Percentiles rank a stretch among this genome's conserved stretches.
These are phyloP conservation scores for Bipolaris zeicola DNA, from an alignment of 2,329 filamentous ascomycete genomes.

Conservation along the genomic window DNA sequence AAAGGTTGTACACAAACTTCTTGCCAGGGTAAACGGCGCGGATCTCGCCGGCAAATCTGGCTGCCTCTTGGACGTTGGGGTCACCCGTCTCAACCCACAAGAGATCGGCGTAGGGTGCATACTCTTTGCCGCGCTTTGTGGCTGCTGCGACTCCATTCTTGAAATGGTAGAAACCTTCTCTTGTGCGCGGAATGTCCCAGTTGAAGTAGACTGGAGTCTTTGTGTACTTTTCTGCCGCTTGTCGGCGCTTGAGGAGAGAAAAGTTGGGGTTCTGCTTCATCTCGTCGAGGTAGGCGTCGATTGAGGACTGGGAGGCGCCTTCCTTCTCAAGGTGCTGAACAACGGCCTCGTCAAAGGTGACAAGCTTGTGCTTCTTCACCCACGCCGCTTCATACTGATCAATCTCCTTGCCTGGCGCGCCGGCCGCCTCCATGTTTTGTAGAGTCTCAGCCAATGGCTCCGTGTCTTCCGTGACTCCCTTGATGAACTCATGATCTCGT, in stretches of 20 bases:
- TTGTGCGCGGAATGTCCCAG: conserved; percentile 90
- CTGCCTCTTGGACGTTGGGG: conserved; percentile 78
- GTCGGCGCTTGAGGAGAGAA: conserved; percentile 77
- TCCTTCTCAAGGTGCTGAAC: conserved; percentile 72
- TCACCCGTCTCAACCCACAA: conserved; percentile 97
- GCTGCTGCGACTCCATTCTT: conserved; percentile 81
- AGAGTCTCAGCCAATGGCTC: conserved; percentile 86
- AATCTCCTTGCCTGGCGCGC: conserved; percentile 78
- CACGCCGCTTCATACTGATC: conserved; percentile 84
- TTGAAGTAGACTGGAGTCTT: conserved; percentile 76
- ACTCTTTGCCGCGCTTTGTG: conserved; percentile 90
- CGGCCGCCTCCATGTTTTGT: conserved; percentile 84
- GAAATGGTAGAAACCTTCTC: conserved; percentile 94
- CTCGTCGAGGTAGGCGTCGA: conserved; percentile 69
- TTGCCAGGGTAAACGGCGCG: conserved; percentile 73
- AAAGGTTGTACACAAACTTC: conserved; percentile 94
- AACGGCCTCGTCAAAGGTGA: conserved; percentile 92
- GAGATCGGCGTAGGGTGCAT: conserved; percentile 90
- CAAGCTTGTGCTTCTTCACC: conserved; percentile 82
- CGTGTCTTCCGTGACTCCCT: conserved; percentile 79
- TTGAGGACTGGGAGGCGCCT: conserved; percentile 66
- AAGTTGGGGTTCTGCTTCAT: conserved; percentile 71
- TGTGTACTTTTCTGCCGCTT: conserved; percentile 70
- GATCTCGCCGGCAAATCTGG: conserved; percentile 77
- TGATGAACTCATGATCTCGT: conserved; percentile 95